Base-by-base conservation (phyloP, 495 filamentous ascomycete species). In the Aspergillus kassunensis region DNA sequence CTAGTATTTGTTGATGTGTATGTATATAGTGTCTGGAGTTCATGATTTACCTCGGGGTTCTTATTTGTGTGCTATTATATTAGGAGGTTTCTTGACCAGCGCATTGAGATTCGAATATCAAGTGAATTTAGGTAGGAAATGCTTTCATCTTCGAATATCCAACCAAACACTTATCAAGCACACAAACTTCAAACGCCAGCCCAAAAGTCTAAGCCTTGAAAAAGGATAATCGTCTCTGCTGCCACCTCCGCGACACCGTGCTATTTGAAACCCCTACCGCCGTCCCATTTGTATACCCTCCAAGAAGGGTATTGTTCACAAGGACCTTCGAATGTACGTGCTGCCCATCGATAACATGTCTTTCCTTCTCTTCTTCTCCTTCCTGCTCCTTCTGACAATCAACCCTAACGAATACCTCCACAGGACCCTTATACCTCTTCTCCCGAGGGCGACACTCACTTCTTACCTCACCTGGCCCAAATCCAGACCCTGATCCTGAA, bases 391-490 rank as follows among this genome's bases (percentile, higher is more conserved):
- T 44, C 34, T 13, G 51, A 54, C 71, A 74, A 16, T 62, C 55
- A 36, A 74, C 53, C 30, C 56, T 59, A 25, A 70, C 44, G 68
- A 69, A 74, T 4, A 74, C 62, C 42, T 68, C 44, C 40, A 44
- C 63, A 34, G 59, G 71, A 13, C 62, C 62, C 4, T 50, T 51
- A 33, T 69, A 66, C 6, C 52, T 52, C 19, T 67, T 69, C 7
- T 65, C 47, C 35, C 34, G 16, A 29, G 15, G 1, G 4, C 16
- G 12, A 31, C 48, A 30, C 18, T 13, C 15, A 41, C 29, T 51
- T 11, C 2, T 27, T 9, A 27, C 61, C 4, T 59, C 58, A 5
- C 64, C 57, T 13, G 30, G 4, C 11, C 41, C 41, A n/a, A n/a
- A n/a, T n/a, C n/a, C n/a, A n/a, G n/a, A n/a, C n/a, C n/a, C n/a